Conservation (phyloP, 2,329 filamentous ascomycete genomes). For the Harringtonia lauricola region DNA sequence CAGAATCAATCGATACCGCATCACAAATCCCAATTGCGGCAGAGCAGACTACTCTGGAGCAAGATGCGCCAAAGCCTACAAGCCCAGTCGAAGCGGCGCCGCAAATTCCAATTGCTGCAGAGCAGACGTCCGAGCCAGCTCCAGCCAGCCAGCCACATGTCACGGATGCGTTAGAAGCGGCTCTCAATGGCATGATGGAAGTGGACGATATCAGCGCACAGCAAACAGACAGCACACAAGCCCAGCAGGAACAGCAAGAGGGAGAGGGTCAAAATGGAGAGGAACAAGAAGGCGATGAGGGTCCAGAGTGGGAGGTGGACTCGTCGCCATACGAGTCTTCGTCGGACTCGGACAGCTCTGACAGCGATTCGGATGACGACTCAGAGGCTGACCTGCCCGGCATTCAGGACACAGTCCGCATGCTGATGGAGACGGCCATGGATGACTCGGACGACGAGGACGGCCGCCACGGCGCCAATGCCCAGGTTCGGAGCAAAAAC, state of each 20-base stretch:
- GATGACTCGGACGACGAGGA: slow-evolving; percentile 20
- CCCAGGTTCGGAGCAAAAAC: slow-evolving; percentile 68
- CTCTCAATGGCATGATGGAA: slow-evolving; percentile 12
- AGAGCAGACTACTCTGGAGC: no score
- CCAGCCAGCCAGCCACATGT: slow-evolving; percentile 4
- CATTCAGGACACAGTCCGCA: slow-evolving; percentile 70
- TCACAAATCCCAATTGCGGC: no score
- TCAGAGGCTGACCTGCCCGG: slow-evolving; percentile 59
- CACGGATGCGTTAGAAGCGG: slow-evolving; percentile 16
- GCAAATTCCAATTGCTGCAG: no score
- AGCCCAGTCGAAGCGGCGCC: no score
- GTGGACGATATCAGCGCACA: slow-evolving; percentile 1
- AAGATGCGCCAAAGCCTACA: no score
- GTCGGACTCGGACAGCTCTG: slow-evolving; percentile 45
- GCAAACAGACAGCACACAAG: not conserved
- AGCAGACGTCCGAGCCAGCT: not conserved
- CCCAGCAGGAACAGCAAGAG: not conserved
- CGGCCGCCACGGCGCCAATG: slow-evolving; percentile 21
- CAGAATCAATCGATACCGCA: no score
- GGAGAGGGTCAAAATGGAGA: not conserved
- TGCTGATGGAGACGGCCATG: slow-evolving; percentile 71
- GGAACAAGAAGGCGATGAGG: slow-evolving; percentile 2
- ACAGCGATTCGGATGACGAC: slow-evolving; percentile 43
- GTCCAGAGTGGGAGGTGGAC: slow-evolving; percentile 68
- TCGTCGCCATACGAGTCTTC: slow-evolving; percentile 67